A percentile compares a stretch with the other conserved stretches of the same genome.
Evolutionary conservation across 306 rosid genomes (phyloP).

Genomic region (Dicorynia guianensis): DNA sequence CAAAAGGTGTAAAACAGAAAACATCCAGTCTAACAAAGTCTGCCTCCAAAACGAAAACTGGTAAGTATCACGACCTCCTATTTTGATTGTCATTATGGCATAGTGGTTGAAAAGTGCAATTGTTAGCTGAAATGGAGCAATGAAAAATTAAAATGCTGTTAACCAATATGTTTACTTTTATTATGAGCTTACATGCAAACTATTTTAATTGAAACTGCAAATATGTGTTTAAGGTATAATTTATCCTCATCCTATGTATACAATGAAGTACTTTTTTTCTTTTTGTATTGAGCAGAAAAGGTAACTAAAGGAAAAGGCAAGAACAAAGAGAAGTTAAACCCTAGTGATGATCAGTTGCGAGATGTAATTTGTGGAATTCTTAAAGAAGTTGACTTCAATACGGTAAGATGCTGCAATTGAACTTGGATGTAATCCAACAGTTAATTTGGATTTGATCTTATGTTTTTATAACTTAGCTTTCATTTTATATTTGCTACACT

Average conservation of each 20-base stretch:
- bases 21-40: slow-evolving; percentile 57
- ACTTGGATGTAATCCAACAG: background rate
- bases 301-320: slow-evolving; percentile 68
- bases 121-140: slow-evolving; percentile 21
- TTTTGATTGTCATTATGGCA: slow-evolving; percentile 31
- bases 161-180: background rate
- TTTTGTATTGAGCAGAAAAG: slow-evolving; percentile 61
- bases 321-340: slow-evolving; percentile 64
- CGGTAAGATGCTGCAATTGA: slow-evolving; percentile 61
- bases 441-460: background rate
- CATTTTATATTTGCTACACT: background rate
- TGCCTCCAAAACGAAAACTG: slow-evolving; percentile 74
- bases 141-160: background rate
- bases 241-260: slow-evolving; percentile 1
- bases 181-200: background rate
- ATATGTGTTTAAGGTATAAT: slow-evolving; percentile 2
- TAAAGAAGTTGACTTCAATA: slow-evolving; percentile 95
- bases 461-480: background rate
- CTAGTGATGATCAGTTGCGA: slow-evolving; percentile 77
- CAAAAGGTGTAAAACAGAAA: slow-evolving; percentile 59
- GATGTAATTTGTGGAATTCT: slow-evolving; percentile 90
- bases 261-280: slow-evolving; percentile 31
- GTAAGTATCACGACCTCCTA: slow-evolving; percentile 49
- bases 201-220: slow-evolving; percentile 17
- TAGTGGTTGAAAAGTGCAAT: background rate